A percentile compares a stretch with the other conserved stretches of the same genome.
Conservation (phyloP, 495 filamentous ascomycete genomes). For the Friedmanniomyces simplex region DNA sequence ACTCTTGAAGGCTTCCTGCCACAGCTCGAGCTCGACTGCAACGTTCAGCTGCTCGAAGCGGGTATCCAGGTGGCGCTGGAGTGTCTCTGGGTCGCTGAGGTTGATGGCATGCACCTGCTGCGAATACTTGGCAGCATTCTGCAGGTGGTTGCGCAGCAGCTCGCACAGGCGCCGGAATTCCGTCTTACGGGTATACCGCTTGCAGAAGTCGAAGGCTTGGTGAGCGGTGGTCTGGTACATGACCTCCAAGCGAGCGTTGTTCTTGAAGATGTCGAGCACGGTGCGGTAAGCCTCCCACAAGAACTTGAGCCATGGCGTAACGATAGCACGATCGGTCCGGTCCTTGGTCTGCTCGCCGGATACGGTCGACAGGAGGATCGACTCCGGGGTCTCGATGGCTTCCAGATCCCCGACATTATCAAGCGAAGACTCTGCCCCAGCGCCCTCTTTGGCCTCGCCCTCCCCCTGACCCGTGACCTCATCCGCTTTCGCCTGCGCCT, state of each 20-base stretch:
- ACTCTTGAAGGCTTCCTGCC: constrained; percentile 98
- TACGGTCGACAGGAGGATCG: constrained; percentile 92
- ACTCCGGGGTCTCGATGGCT: constrained; percentile 94
- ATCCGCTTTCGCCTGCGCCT: constrained; percentile 91
- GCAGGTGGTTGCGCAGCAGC: constrained; percentile 93
- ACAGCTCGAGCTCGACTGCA: constrained; percentile 92
- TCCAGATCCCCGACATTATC: constrained; percentile 88
- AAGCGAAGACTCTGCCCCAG: constrained; percentile 4
- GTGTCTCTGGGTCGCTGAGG: constrained; percentile 90
- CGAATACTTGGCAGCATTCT: constrained; percentile 98
- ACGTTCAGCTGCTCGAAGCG: constrained; percentile 98
- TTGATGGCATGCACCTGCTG: constrained; percentile 99
- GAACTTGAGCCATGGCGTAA: constrained; percentile 98
- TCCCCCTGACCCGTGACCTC: constrained; percentile 57
- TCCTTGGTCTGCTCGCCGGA: constrained; percentile 95
- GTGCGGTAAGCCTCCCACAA: constrained; percentile 99
- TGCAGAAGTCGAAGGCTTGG: constrained; percentile 97
- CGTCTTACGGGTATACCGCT: constrained; percentile 96
- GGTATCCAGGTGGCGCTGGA: constrained; percentile 93
- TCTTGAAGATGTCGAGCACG: constrained; percentile 93
- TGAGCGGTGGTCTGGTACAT: constrained; percentile 98
- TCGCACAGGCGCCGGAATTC: constrained; percentile 98
- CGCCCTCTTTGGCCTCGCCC: not conserved
- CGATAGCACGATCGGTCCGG: constrained; percentile 92
- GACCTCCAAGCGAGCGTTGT: constrained; percentile 93